These are phyloP conservation scores for Ambrosia artemisiifolia DNA, from an alignment of 129 eudicot genomes.

Conservation along the genomic window DNA sequence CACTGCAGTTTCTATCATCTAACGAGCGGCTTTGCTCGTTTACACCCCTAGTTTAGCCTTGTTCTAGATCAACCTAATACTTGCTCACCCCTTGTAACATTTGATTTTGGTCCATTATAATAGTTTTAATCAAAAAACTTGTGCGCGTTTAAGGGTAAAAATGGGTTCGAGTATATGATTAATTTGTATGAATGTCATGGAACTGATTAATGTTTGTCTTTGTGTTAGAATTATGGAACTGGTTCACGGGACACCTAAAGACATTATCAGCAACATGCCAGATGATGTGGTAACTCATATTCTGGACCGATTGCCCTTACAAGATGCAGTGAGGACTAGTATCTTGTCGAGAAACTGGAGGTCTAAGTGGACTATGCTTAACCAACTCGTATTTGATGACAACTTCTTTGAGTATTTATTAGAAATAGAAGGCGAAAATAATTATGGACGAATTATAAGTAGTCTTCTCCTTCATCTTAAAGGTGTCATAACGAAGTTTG, in stretches of 20 bases:
- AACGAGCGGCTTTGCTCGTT: no score
- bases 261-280: constrained; percentile 12
- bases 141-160: no score
- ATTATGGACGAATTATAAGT: not conserved
- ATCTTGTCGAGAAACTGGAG: constrained; percentile 13
- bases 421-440: no score
- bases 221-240: not conserved
- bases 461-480: not conserved
- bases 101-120: no score
- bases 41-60: no score
- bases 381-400: constrained; percentile 3
- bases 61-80: no score
- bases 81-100: no score
- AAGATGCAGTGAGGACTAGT: constrained; percentile 4
- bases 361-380: constrained; percentile 10
- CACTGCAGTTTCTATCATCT: no score
- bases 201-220: not conserved
- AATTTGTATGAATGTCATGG: not conserved
- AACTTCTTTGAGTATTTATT: not conserved
- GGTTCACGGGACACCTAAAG: not conserved
- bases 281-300: constrained; percentile 7
- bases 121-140: no score
- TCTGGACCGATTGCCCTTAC: constrained; percentile 8
- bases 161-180: no score
- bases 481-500: not conserved